Evolutionary conservation across 306 rosid genomes (phyloP), one percentile per base, ranked within the genome.

Genomic region (Cucumis melo): DNA sequence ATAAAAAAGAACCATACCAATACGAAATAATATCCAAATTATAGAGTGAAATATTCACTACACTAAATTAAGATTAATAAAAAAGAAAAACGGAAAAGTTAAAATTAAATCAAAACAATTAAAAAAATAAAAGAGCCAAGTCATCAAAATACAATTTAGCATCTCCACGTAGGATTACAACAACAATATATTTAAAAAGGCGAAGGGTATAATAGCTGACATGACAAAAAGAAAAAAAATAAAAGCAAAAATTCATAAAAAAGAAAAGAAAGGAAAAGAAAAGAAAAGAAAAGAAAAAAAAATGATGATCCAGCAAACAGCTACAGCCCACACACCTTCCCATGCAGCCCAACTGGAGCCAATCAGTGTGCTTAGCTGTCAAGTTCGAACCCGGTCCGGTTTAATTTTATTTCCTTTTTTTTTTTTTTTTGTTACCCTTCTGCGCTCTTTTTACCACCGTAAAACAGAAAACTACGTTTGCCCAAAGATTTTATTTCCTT

Each of bases 351-450:
- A 86, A 78, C 79, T 82, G 89, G 88, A 83, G 79, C 86, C 89
- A 84, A 81, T 85, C 68, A 85, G 81, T 85, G 59, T 76, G 75
- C 84, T 36, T 71, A 83, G 96, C 93, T 92, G 96, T 84, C 89
- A 86, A 86, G 7, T 23, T 44, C 27, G 70, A 21, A 78, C 71
- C 80, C n/a, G 84, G 24, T 23, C 74, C 74, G 74, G 34, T 36
- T 63, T 64, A n/a, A 9, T 39, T 66, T 41, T 38, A 16, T 65
- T 8, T 32, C 53, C 50, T 20, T 5, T 19, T 12, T 27, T n/a
- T n/a, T n/a, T n/a, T n/a, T n/a, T n/a, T n/a, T n/a, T n/a, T n/a
- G n/a, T 41, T 41, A 5, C 34, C 34, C 2, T n/a, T 23, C n/a
- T n/a, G n/a, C n/a, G n/a, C 0, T 8, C 23, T 15, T 48, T 72